Base-by-base conservation (phyloP, 2,329 filamentous ascomycete genomes). In the Fusarium marasasianum region DNA sequence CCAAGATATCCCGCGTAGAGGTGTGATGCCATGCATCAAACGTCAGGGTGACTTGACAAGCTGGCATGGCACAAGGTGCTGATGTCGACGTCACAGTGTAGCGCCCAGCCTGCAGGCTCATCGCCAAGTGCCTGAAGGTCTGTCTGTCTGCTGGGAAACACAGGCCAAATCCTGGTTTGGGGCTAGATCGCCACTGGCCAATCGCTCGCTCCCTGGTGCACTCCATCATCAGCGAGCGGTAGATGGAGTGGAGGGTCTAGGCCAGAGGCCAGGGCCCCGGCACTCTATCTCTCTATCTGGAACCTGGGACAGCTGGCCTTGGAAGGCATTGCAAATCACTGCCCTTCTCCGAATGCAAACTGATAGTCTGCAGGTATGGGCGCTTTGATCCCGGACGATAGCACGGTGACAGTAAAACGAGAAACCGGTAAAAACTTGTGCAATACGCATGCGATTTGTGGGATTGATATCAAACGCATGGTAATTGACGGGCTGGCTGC, bases 41-140 rank as follows among this genome's bases (percentile, higher is more conserved):
- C 38, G 44, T 65, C 67, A 70, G 38, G 70, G 31, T 57, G 59
- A 53, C 51, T 62, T 62, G 53, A 57, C 59, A 58, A 74, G 61
- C 50, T 71, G 48, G 55, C 66, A 71, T 48, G 38, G 54, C 56
- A 69, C 55, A 73, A 63, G 48, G 66, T 69, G 70, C 66, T 75
- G 66, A 72, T 59, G 72, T 38, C 66, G 75, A 78, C 76, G 76
- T 78, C 76, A 78, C 76, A 66, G 41, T 33, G 66, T 63, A 69
- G 68, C 57, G 64, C 60, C 66, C 40, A 68, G 54, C 45, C 65
- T 69, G 60, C 69, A 60, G 43, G 64, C 60, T 55, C 71, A 74
- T 66, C 68, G 63, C 69, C 72, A 65, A 78, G 76, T 76, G 76
- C 73, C 73, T 78, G 69, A 50, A 63, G 43, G 57, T 55, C 37